A percentile compares a stretch with the other conserved stretches of the same genome.
phyloP scores from a whole-genome alignment of 2,329 filamentous ascomycete species.

The Blumeriella jaapii region DNA sequence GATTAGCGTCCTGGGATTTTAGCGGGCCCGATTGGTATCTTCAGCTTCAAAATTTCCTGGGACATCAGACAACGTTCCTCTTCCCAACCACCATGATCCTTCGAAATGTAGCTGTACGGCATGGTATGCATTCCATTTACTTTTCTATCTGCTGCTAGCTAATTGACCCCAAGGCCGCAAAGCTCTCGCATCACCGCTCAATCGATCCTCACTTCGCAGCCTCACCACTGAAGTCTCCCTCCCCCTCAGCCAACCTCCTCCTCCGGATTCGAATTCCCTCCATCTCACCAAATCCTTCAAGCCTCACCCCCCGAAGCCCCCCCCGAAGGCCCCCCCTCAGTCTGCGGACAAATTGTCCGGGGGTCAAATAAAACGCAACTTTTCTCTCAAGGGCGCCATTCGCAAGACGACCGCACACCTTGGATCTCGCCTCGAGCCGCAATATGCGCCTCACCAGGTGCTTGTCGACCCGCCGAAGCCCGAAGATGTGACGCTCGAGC shows the following conservation, averaged over 20 bases:
- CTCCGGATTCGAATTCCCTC: no score
- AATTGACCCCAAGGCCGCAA: slow-evolving; percentile 36
- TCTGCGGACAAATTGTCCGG: slow-evolving; percentile 1
- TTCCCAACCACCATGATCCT: slow-evolving; percentile 39
- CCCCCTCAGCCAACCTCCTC: no score
- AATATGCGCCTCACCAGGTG: slow-evolving; percentile 56
- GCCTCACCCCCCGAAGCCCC: slow-evolving; percentile 9
- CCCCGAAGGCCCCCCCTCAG: neutral
- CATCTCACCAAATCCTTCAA: slow-evolving; percentile 16
- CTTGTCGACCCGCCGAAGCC: slow-evolving; percentile 63
- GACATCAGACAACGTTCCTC: slow-evolving; percentile 9
- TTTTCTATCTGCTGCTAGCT: no score
- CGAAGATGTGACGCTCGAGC: slow-evolving; percentile 76
- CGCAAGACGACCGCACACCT: slow-evolving; percentile 35
- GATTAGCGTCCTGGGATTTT: slow-evolving; percentile 5
- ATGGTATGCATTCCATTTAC: no score
- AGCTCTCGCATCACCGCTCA: slow-evolving; percentile 36
- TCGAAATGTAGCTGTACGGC: slow-evolving; percentile 41
- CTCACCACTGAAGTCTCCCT: slow-evolving; percentile 28
- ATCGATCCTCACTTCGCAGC: slow-evolving; percentile 29
- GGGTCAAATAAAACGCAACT: slow-evolving; percentile 14
- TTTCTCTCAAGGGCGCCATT: slow-evolving; percentile 26
- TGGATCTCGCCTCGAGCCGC: slow-evolving; percentile 37
- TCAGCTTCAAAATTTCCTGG: slow-evolving; percentile 20
- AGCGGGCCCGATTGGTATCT: slow-evolving; percentile 13